Evolutionary conservation across 192 early-diverging fungal species (phyloP), one percentile per base, ranked within the genome.

Genomic region (Chytriomyces sp.): DNA sequence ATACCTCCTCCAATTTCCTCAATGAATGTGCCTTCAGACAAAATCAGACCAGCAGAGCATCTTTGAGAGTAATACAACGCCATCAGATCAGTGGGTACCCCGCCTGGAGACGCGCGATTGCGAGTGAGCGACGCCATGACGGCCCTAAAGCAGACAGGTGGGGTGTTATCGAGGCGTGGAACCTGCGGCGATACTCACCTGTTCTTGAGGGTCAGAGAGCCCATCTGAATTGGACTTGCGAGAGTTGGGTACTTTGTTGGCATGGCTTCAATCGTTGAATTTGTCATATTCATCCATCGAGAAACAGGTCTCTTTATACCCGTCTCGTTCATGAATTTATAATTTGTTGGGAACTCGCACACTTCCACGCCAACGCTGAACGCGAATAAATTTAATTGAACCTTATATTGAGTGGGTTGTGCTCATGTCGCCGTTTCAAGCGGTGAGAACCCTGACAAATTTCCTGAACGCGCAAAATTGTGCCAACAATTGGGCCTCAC

Each of bases 181-280:
- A n/a, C 18, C 62, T n/a, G 18, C 4, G 43, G 35, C 4, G 35
- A 3, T 4, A 35, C 61, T 13, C 11, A 75, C 73, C 64, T 66
- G 73, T 80, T 76, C 67, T 80, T 80, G 50, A 80, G 67, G 26
- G 67, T 68, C 50, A 75, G 44, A 9, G 65, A 72, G 66, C 72
- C 72, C 28, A 80, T 26, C 49, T 68, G 50, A n/a, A 80, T 23
- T 6, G 72, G 65, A 47, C 43, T 48, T 7, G 68, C 69, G 69
- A 79, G 69, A 16, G 13, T 45, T 16, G 74, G 74, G 18, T 49
- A 63, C 61, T 74, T 74, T 7, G 45, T 28, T 35, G 35, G 35
- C 35, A 35, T 35, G 35, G 35, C 35, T 35, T 35, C 2, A 35
- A 35, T 35, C 35, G 35, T 35, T 35, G 35, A 35, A 35, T 35